Conservation (phyloP, 768 basidiomycete species). For the Lactarius vividus region DNA sequence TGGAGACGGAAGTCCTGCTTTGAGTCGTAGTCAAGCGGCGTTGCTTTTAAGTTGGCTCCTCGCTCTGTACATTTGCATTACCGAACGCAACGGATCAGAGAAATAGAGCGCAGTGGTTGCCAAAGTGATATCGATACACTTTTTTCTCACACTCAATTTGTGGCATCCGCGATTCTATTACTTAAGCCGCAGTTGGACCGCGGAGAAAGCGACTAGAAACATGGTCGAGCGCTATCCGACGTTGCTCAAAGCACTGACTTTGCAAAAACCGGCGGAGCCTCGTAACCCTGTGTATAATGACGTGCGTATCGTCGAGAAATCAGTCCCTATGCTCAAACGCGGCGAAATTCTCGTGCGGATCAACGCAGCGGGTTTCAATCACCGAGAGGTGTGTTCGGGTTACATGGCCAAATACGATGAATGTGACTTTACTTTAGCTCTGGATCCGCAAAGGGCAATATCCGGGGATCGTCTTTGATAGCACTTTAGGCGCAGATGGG, state of each 20-base stretch:
- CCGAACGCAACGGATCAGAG: conserved; percentile 14
- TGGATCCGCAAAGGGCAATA: conserved; percentile 74
- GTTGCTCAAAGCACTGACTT: conserved; percentile 3
- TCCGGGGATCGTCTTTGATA: conserved; percentile 57
- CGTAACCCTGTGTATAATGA: conserved; percentile 51
- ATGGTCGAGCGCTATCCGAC: background rate
- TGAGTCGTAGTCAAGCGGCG: background rate
- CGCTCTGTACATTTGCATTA: background rate
- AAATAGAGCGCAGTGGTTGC: background rate
- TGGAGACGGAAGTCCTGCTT: background rate
- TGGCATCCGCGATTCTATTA: background rate
- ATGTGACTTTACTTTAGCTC: conserved; percentile 41
- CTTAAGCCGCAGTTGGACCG: background rate
- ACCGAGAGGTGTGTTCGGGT: conserved; percentile 45
- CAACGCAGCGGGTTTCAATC: conserved; percentile 72
- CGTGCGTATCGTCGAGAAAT: conserved; percentile 48
- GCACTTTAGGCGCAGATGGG: conserved; percentile 68
- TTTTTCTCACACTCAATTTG: background rate
- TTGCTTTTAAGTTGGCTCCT: background rate
- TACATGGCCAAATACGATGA: background rate
- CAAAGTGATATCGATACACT: background rate
- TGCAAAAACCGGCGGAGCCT: background rate
- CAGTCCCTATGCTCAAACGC: conserved; percentile 48
- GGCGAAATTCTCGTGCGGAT: conserved; percentile 69
- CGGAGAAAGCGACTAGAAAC: background rate